phyloP scores from a whole-genome alignment of 306 rosid genomes.

The Datisca glomerata region DNA sequence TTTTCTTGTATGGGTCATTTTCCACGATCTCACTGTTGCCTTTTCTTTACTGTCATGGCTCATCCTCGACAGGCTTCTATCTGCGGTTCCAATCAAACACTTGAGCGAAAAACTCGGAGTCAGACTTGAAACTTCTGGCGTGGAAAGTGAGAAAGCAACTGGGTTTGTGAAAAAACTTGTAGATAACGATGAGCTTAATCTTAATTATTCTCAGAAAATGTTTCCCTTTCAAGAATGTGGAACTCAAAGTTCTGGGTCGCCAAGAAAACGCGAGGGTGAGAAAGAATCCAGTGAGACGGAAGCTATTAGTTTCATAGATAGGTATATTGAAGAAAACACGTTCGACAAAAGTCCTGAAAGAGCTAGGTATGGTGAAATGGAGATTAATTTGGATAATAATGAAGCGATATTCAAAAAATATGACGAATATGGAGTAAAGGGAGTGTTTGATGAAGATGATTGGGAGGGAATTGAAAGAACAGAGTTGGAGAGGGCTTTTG shows the following conservation, averaged over 20 bases:
- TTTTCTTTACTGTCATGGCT: too few relatives aligned
- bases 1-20: constrained; percentile 25
- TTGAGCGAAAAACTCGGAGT: constrained; percentile 10
- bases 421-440: too few relatives aligned
- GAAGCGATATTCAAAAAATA: too few relatives aligned
- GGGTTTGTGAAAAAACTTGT: constrained; percentile 20
- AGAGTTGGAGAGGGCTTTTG: constrained; percentile 53
- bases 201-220: constrained; percentile 12
- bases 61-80: too few relatives aligned
- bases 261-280: constrained; percentile 3
- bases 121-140: too few relatives aligned
- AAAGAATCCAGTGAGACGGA: not conserved
- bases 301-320: constrained; percentile 14
- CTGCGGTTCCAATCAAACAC: constrained; percentile 13
- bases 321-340: constrained; percentile 9
- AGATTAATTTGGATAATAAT: constrained; percentile 12
- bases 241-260: not conserved
- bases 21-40: too few relatives aligned
- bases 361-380: constrained; percentile 10
- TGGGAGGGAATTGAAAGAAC: constrained; percentile 79
- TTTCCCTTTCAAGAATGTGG: constrained; percentile 9
- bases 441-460: constrained; percentile 43
- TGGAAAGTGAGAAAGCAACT: constrained; percentile 16
- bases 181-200: constrained; percentile 18
- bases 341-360: constrained; percentile 17